Evolutionary conservation across 1,139 yeast genomes (phyloP), one percentile per base, ranked within the genome.

Genomic region (Spathaspora sp.): DNA sequence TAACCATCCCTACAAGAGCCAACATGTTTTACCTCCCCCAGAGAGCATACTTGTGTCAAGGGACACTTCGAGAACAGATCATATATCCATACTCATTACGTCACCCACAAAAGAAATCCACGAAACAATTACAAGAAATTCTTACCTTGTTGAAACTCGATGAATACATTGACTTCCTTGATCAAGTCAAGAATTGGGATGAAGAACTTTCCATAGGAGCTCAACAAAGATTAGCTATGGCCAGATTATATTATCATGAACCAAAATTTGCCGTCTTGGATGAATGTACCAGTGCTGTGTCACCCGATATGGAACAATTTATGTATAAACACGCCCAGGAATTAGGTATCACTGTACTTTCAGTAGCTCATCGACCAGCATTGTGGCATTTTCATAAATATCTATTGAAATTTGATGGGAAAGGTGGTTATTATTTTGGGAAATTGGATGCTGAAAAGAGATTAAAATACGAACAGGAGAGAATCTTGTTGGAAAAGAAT

Each of bases 251-350:
- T 61, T 91, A 90, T 61, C 97, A 91, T 63, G 80, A 78, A 58
- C 98, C 98, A 2, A 86, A 83, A 65, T 91, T 89, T 72, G 97
- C 97, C 0, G 96, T 91, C 25, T 73, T 91, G 54, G 98, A 91
- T 67, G 97, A 91, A 68, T 91, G 97, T 66, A 91, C 98, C 0
- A 89, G 97, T 6, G 93, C 96, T 1, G 96, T 90, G 1, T 84
- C 96, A 0, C 88, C 95, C 17, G 89, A 86, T 52, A 86, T 90
- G 82, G 98, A 91, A 63, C 89, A 86, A 51, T 83, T 84, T 56
- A 89, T 93, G 89, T 91, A 91, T 61, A 68, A 82, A 44, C 89
- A 88, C 61, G 97, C 97, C 0, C 89, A 86, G 59, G 72, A 76
- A 25, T 73, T 89, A 53, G 90, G 90, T 0, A 89, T 90, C 47